Percentiles rank a stretch among this genome's conserved stretches.
Evolutionary conservation across 805 yeast species (phyloP).

Genomic region (Ogataea salicorniae): DNA sequence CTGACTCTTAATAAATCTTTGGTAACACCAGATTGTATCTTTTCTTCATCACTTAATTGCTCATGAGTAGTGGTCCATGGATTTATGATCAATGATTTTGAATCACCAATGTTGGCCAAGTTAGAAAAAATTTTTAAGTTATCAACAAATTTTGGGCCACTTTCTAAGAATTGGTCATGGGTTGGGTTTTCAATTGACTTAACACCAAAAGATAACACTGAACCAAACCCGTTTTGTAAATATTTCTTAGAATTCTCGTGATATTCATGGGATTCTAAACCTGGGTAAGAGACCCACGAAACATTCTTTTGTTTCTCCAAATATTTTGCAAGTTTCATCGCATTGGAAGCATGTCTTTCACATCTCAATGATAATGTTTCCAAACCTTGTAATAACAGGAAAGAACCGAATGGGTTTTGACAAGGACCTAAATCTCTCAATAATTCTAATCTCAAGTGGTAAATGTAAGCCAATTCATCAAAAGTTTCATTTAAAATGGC

Average conservation of each 20-base stretch:
- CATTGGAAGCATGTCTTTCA: conserved; percentile 85
- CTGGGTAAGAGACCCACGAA: conserved; percentile 89
- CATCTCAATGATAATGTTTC: conserved; percentile 92
- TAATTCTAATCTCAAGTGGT: conserved; percentile 75
- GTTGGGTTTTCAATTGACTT: conserved; percentile 48
- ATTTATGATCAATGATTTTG: conserved; percentile 90
- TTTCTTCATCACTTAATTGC: conserved; percentile 80
- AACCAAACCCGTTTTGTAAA: conserved; percentile 76
- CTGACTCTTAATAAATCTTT: conserved; percentile 84
- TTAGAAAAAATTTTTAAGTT: conserved; percentile 79
- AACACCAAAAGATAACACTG: conserved; percentile 85
- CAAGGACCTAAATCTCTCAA: conserved; percentile 91
- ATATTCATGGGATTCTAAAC: conserved; percentile 70
- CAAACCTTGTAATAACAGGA: conserved; percentile 83
- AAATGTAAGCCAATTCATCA: conserved; percentile 74
- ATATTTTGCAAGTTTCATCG: conserved; percentile 72
- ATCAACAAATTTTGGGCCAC: conserved; percentile 84
- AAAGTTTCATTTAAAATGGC: conserved; percentile 74
- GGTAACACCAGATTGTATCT: conserved; percentile 78
- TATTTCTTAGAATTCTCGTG: conserved; percentile 83
- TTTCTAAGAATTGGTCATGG: conserved; percentile 60
- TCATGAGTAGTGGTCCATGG: conserved; percentile 96
- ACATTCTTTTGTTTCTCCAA: conserved; percentile 67
- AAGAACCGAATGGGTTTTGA: conserved; percentile 82
- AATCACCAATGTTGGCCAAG: conserved; percentile 96